Conservation (phyloP, 1,139 yeast genomes). For the Hansenula lynferdii region DNA sequence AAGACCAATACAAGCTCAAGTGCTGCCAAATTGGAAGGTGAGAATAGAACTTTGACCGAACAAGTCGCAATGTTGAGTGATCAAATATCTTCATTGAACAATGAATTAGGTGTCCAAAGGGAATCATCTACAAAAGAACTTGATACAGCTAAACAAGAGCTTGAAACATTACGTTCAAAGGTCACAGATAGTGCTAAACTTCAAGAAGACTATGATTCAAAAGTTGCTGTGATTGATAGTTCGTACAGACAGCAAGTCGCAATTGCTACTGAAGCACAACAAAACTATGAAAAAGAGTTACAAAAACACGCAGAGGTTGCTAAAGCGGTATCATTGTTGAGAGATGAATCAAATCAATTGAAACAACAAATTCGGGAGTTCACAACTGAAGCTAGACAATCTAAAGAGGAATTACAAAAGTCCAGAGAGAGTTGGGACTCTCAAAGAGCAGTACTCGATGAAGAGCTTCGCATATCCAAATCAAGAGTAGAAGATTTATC, state of each 20-base stretch:
- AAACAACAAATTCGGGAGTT: conserved; percentile 33
- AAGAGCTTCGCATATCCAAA: conserved; percentile 44
- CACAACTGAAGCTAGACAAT: conserved; percentile 27
- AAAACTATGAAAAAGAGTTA: conserved; percentile 54
- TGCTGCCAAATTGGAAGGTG: conserved; percentile 23
- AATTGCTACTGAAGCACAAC: conserved; percentile 46
- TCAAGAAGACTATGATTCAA: conserved; percentile 32
- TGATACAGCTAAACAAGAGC: conserved; percentile 14
- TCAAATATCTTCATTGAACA: conserved; percentile 22
- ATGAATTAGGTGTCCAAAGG: conserved; percentile 14
- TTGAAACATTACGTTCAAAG: conserved; percentile 18
- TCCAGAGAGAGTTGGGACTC: conserved; percentile 41
- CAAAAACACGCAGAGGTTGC: conserved; percentile 54
- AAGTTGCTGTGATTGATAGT: conserved; percentile 31
- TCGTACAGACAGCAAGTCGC: conserved; percentile 52
- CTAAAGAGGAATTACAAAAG: conserved; percentile 27
- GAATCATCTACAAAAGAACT: conserved; percentile 10
- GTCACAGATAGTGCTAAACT: conserved; percentile 23
- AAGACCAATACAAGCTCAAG: conserved; percentile 28
- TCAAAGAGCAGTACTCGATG: conserved; percentile 41
- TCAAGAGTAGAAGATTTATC: conserved; percentile 50
- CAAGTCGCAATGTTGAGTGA: conserved; percentile 31
- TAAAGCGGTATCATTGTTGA: conserved; percentile 37
- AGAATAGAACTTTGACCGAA: conserved; percentile 34
- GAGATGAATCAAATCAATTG: conserved; percentile 37